Base-by-base conservation (phyloP, 257 asterid genomes). In the Euphrasia confusa region DNA sequence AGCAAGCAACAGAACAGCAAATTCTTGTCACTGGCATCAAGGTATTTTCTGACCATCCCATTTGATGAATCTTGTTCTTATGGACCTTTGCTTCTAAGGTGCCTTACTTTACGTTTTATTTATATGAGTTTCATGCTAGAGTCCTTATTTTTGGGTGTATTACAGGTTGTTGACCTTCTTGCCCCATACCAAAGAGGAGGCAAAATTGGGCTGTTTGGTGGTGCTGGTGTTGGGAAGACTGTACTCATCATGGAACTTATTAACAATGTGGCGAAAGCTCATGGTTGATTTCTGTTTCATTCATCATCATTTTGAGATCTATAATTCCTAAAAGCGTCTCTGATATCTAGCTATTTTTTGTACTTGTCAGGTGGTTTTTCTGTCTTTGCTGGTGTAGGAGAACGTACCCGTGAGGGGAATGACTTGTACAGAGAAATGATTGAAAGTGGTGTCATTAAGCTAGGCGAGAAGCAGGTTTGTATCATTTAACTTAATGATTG, bases 401-500 rank as follows among this genome's bases (percentile, higher is more conserved):
- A 93, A 68, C 89, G 99, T 5, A 93, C 99, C 37, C 87, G 97
- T 49, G 99, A 93, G 87, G 99, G 99, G 59, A 93, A 93, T 65
- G 99, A 93, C 73, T 81, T 93, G 77, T 93, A 89, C 88, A 81
- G 97, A 69, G 97, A 93, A 82, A 93, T 93, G 99, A 89, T 93
- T 77, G 99, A 93, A 72, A 93, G 99, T 85, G 99, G 99, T 81
- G 97, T 93, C 72, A 93, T 93, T 64, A 93, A 89, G 92, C 96
- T 89, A 50, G 99, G 89, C 71, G 99, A 89, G 0, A 81, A 93
- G 82, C 99, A 93, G 95, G 98, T 90, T 49, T 47, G 75, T 61
- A 39, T 53, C 21, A 32, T 21, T 13, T 54, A 44, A 33, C 63
- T 60, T 35, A 32, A 11, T 37, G 2, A 15, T 32, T n/a, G 27